Base-by-base conservation (phyloP, 495 filamentous ascomycete species). In the Friedmanniomyces endolithicus region DNA sequence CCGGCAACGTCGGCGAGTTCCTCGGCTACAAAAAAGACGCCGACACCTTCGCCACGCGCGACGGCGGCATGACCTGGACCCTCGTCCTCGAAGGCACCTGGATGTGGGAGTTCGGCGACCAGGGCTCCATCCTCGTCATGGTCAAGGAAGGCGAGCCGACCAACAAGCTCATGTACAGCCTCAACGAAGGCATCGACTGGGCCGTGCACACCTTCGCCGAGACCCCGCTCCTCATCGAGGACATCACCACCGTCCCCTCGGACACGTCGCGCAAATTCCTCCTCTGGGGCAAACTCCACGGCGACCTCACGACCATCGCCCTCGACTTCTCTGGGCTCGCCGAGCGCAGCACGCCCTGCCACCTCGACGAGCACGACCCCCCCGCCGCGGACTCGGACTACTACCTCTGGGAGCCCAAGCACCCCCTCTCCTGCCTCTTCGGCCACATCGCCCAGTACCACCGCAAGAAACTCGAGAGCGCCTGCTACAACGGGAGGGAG, bases 91-190 rank as follows among this genome's bases (percentile, higher is more conserved):
- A 90, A 64, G 94, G 92, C 8, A 76, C 71, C 34, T 94, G 88
- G 70, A 82, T 84, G 70, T 99, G 88, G 86, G 88, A 94, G 61
- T 94, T 83, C 62, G 92, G 92, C 51, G 94, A 97, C 59, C 86
- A 94, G 65, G 94, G 94, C 17, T 88, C 86, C 0, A 79, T 97
- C 60, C 77, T 97, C 52, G 88, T 94, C 27, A 82, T 99, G 50
- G 87, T 89, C 25, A 68, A 78, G 43, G 74, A 85, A 52, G 68
- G 66, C 9, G 69, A 70, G 48, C 73, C 82, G 45, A 88, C 88
- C 3, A 82, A 85, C 43, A 64, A 72, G 0, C 68, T 97, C 45
- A 78, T 76, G 55, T 97, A 89, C 70, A 83, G 87, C 35, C 71
- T 85, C 11, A 83, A 97, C 63, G 81, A 86, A 60, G 94, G 94